Evolutionary conservation across 139 green algal genomes (phyloP).

Genomic region (Tetradesmus lagerheimii): DNA sequence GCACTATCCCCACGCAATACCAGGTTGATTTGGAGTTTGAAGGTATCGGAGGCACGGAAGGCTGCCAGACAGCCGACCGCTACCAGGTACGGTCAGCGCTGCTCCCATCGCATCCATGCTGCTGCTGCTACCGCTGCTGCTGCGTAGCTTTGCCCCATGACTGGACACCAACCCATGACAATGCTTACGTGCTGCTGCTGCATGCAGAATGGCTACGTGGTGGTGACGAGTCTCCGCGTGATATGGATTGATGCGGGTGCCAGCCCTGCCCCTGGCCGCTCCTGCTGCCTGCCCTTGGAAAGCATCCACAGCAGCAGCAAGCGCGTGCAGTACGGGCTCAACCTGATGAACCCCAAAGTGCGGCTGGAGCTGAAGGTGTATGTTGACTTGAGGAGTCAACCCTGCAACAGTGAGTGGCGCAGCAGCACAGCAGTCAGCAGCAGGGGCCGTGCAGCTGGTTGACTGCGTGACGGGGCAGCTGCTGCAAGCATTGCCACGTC

Average conservation of each 20-base stretch:
- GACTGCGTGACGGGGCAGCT: no score
- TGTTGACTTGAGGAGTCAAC: constrained; percentile 34
- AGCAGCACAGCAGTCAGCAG: neutral
- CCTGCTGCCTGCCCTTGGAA: constrained; percentile 51
- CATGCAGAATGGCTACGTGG: constrained; percentile 59
- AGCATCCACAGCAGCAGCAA: constrained; percentile 29
- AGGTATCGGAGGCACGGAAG: constrained; percentile 58
- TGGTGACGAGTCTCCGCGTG: constrained; percentile 65
- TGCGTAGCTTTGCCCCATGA: neutral
- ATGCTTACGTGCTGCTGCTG: neutral
- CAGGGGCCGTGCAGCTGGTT: no score
- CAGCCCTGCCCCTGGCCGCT: neutral
- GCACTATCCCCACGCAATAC: neutral
- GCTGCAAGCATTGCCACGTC: no score
- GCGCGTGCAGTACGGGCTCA: constrained; percentile 39
- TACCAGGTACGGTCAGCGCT: constrained; percentile 39
- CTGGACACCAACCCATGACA: neutral
- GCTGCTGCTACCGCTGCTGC: neutral
- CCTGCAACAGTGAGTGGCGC: constrained; percentile 26
- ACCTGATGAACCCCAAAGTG: constrained; percentile 53
- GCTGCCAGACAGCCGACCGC: constrained; percentile 28
- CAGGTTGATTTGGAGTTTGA: constrained; percentile 79
- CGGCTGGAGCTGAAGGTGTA: constrained; percentile 55
- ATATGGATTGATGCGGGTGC: constrained; percentile 64
- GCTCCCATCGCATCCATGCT: neutral